Evolutionary conservation across 129 eudicot species (phyloP), one percentile per base, ranked within the genome.

Genomic region (Pseudognaphalium luteoalbum): DNA sequence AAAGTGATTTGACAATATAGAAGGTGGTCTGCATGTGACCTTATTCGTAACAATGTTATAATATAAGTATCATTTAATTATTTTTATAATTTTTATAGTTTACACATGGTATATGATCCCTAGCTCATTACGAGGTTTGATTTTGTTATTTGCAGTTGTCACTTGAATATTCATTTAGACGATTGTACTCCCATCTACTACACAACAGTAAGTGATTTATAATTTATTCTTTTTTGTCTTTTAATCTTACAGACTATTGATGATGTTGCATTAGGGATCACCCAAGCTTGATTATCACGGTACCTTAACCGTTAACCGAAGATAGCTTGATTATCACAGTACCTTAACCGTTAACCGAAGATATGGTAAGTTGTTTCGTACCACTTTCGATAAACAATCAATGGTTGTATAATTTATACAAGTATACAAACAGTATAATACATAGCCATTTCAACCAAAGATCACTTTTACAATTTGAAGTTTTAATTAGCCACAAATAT

Each of bases 261-360:
- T 41, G 89, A 88, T 58, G 92, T 85, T 2, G 85, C 87, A 12
- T 65, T 88, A 15, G 93, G 87, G 20, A 41, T 88, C 6, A 88
- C 90, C 17, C 85, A 86, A 47, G 93, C 90, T 68, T 88, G 88
- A 28, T 74, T 88, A 42, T 88, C 90, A 42, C 79, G 69, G 14
- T 88, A 85, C 59, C 88, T n/a, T n/a, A n/a, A n/a, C n/a, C n/a
- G n/a, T n/a, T n/a, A n/a, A n/a, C n/a, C n/a, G n/a, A n/a, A n/a
- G n/a, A n/a, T n/a, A n/a, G 93, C 90, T 68, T 88, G 88, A 28
- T 74, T 25, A 25, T 25, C 28, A 25, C 28, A 25, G 28, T 25
- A 25, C 28, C 28, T 25, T 25, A 25, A 25, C 28, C 0, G 28
- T 88, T 29, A 83, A 83, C 70, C 58, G 90, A 20, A 76, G 82